Conservation (phyloP, 768 basidiomycete genomes). For the Phylloporus sp. region DNA sequence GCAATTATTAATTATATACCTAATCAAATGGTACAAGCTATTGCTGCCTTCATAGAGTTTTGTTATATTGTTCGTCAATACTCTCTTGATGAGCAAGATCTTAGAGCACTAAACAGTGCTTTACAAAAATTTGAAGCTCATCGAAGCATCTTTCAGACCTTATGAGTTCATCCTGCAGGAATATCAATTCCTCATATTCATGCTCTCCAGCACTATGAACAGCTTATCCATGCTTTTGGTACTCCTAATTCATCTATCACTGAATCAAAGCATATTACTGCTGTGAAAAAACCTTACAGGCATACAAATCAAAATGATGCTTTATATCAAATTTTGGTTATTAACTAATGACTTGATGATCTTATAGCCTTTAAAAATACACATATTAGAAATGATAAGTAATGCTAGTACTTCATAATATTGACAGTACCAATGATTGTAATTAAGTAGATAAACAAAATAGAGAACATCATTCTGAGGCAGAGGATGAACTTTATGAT, state of each 20-base stretch:
- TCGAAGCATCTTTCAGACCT: not conserved
- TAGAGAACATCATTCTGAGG: too few species aligned
- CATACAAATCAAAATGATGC: slow-evolving; percentile 21
- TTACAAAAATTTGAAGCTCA: not conserved
- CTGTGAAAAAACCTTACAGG: slow-evolving; percentile 34
- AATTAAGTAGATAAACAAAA: too few species aligned
- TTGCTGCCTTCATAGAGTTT: slow-evolving; percentile 27
- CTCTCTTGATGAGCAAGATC: not conserved
- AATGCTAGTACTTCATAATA: not conserved
- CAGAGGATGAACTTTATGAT: too few species aligned
- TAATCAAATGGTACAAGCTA: slow-evolving; percentile 10
- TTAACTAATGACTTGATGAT: slow-evolving; percentile 29
- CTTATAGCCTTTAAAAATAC: slow-evolving; percentile 8
- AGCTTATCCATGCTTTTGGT: slow-evolving; percentile 25
- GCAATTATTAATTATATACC: slow-evolving; percentile 24
- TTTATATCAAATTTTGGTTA: slow-evolving; percentile 30
- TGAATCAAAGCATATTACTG: slow-evolving; percentile 34
- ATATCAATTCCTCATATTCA: slow-evolving; percentile 30
- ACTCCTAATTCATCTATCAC: slow-evolving; percentile 30
- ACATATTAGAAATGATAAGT: not conserved
- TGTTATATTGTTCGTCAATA: slow-evolving; percentile 29
- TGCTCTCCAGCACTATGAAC: slow-evolving; percentile 26
- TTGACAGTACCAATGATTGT: too few species aligned
- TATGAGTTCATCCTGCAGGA: not conserved
- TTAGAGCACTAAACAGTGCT: not conserved